Conservation (phyloP, 345 rosid species). For the Erysimum cheiranthoides region DNA sequence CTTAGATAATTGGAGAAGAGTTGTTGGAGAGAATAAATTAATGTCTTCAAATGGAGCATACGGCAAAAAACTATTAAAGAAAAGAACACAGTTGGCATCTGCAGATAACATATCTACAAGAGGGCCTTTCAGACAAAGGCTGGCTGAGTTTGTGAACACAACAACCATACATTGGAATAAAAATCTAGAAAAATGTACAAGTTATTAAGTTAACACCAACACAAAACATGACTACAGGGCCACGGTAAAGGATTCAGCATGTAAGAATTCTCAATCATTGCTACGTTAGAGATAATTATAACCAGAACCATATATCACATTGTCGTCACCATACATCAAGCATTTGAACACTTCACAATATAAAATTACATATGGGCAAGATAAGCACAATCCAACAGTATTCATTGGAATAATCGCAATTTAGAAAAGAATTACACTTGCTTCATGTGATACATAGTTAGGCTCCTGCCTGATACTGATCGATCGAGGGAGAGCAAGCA, state of each 20-base stretch:
- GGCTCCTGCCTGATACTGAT: slow-evolving; percentile 21
- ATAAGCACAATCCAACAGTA: slow-evolving; percentile 17
- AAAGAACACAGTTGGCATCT: slow-evolving; percentile 10
- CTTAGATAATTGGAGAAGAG: slow-evolving; percentile 32
- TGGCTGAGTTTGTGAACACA: slow-evolving; percentile 22
- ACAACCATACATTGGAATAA: slow-evolving; percentile 8
- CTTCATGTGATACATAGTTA: slow-evolving; percentile 30
- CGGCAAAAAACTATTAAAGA: background rate
- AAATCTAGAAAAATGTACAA: background rate
- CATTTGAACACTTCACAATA: slow-evolving; percentile 12
- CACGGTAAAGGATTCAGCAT: slow-evolving; percentile 19
- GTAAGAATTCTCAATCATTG: slow-evolving; percentile 4
- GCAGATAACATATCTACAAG: slow-evolving; percentile 12
- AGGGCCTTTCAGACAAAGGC: slow-evolving; percentile 13
- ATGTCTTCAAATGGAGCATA: slow-evolving; percentile 18
- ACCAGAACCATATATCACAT: slow-evolving; percentile 19
- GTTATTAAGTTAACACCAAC: background rate
- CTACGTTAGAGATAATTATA: slow-evolving; percentile 3
- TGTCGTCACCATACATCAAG: slow-evolving; percentile 25
- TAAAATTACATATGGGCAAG: slow-evolving; percentile 22
- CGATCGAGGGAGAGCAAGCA: slow-evolving; percentile 7
- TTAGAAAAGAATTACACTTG: slow-evolving; percentile 7
- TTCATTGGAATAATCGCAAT: background rate
- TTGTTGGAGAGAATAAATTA: slow-evolving; percentile 33
- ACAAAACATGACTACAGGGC: background rate